Conservation (phyloP, 2,329 filamentous ascomycete genomes). For the Sclerotinia nivalis region DNA sequence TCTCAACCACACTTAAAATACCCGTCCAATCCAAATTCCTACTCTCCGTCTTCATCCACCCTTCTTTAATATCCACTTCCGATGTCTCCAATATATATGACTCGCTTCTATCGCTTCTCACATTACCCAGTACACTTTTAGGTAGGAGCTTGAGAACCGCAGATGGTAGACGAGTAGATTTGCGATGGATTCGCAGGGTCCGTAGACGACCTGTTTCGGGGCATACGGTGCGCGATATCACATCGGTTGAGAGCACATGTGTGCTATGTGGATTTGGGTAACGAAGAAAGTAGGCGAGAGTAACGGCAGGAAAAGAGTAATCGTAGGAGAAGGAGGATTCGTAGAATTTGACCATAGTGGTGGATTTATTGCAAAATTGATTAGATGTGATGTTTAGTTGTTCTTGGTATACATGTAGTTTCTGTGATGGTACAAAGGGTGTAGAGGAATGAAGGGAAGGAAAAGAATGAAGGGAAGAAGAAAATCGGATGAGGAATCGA, state of each 20-base stretch:
- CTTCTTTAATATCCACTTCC: constrained; percentile 74
- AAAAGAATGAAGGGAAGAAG: not conserved
- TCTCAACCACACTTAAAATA: constrained; percentile 75
- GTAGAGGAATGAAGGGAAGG: not conserved
- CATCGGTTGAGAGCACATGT: constrained; percentile 82
- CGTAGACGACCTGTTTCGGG: constrained; percentile 71
- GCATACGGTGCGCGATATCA: constrained; percentile 73
- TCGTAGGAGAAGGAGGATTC: constrained; percentile 69
- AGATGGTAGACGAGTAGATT: constrained; percentile 74
- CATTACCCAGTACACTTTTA: constrained; percentile 52
- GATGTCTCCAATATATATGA: constrained; percentile 80
- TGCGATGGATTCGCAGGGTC: constrained; percentile 78
- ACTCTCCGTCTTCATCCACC: constrained; percentile 81
- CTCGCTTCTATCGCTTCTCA: constrained; percentile 64
- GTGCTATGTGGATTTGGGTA: constrained; percentile 84
- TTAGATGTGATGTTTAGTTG: constrained; percentile 11
- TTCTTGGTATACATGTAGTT: constrained; percentile 7
- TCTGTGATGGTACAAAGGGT: constrained; percentile 13
- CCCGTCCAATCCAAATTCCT: constrained; percentile 81
- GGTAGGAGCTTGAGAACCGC: constrained; percentile 76
- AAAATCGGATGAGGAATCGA: constrained; percentile 10
- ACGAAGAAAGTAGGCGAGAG: constrained; percentile 84
- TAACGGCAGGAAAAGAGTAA: constrained; percentile 81
- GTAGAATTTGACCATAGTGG: constrained; percentile 43
- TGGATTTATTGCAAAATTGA: constrained; percentile 13